Conservation (phyloP, 352 stramenopile genomes). For the Globisporangium cystogenes region DNA sequence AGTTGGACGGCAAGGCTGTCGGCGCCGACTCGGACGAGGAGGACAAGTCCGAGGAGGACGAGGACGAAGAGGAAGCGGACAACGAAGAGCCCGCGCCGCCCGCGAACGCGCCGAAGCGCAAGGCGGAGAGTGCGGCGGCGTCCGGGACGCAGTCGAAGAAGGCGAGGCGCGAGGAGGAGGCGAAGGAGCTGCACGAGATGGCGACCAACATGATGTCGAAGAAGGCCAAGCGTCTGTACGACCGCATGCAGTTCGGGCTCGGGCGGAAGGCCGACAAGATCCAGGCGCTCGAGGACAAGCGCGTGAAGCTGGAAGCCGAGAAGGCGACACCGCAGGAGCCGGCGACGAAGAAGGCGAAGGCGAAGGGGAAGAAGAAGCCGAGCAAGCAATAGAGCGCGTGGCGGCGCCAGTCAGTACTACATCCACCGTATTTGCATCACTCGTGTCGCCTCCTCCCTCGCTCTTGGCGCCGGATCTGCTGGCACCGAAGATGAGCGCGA, state of each 20-base stretch:
- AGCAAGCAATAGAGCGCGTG: not conserved
- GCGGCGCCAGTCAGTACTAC: not conserved
- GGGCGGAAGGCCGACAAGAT: conserved; percentile 87
- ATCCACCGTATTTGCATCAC: not conserved
- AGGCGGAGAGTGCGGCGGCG: conserved; percentile 15
- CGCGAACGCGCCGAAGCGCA: conserved; percentile 40
- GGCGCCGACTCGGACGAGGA: conserved; percentile 29
- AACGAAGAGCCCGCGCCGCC: too few species aligned
- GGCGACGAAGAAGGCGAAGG: not conserved
- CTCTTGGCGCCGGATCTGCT: too few species aligned
- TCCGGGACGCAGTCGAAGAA: conserved; percentile 64
- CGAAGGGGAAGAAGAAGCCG: not conserved
- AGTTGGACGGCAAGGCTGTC: conserved; percentile 43
- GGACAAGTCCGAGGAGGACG: conserved; percentile 25
- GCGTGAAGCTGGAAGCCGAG: conserved; percentile 52
- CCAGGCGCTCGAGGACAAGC: conserved; percentile 78
- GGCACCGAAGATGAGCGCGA: too few species aligned
- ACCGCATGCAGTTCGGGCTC: conserved; percentile 90
- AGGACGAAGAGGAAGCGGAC: too few species aligned
- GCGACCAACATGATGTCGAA: conserved; percentile 93
- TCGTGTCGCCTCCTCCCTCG: not conserved
- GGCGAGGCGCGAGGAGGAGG: conserved; percentile 73
- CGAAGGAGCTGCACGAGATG: conserved; percentile 76
- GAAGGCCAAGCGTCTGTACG: conserved; percentile 89
- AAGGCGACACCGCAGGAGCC: conserved; percentile 35